Evolutionary conservation across 192 early-diverging fungal genomes (phyloP).

Genomic region (Podila horticola): DNA sequence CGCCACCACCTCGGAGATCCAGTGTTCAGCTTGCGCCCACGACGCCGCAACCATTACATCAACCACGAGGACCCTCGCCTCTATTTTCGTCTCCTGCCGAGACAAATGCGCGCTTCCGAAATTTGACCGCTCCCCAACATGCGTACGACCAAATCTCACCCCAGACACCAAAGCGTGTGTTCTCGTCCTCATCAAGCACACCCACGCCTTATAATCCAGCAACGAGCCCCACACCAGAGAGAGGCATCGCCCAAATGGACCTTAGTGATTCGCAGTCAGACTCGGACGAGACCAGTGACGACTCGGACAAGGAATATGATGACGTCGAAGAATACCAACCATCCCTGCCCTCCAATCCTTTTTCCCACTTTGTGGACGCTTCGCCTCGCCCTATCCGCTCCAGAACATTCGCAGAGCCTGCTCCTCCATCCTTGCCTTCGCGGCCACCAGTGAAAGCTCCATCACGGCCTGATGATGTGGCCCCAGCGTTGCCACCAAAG

Average conservation of each 20-base stretch:
- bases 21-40: slow-evolving; percentile 27
- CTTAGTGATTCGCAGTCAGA: slow-evolving; percentile 48
- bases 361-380: slow-evolving; percentile 20
- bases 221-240: slow-evolving; percentile 36
- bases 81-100: slow-evolving; percentile 31
- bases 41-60: slow-evolving; percentile 5
- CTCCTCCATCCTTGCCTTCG: slow-evolving; percentile 23
- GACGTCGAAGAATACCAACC: slow-evolving; percentile 25
- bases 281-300: slow-evolving; percentile 48
- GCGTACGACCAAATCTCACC: slow-evolving; percentile 31
- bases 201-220: slow-evolving; percentile 9
- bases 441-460: slow-evolving; percentile 21
- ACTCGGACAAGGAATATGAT: slow-evolving; percentile 50
- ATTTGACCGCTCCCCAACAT: slow-evolving; percentile 42
- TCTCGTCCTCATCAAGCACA: slow-evolving; percentile 18
- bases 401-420: slow-evolving; percentile 13
- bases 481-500: slow-evolving; percentile 39
- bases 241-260: slow-evolving; percentile 39
- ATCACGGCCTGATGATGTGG: slow-evolving; percentile 15
- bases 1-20: slow-evolving; percentile 36
- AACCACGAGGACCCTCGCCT: slow-evolving; percentile 32
- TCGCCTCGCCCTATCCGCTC: slow-evolving; percentile 14
- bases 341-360: slow-evolving; percentile 23
- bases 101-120: slow-evolving; percentile 42
- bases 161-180: slow-evolving; percentile 37